phyloP scores from a whole-genome alignment of 768 basidiomycete genomes.

The Lanmaoa rubissima region DNA sequence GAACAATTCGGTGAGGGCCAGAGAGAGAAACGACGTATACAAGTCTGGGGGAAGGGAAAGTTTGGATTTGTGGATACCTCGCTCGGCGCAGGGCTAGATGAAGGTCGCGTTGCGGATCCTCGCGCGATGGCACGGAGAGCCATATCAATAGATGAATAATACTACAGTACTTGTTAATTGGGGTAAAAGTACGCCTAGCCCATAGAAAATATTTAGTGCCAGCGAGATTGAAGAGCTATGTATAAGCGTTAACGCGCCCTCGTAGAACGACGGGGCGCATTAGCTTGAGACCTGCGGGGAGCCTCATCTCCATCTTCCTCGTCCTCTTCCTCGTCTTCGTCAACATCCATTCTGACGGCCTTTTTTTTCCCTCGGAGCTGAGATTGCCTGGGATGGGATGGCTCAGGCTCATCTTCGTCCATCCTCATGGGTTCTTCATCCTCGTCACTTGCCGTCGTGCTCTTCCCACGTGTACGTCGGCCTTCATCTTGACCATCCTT shows the following conservation, averaged over 20 bases:
- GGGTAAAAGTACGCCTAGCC: constrained; percentile 10
- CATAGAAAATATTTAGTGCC: constrained; percentile 6
- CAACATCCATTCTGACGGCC: constrained; percentile 40
- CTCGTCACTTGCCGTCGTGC: constrained; percentile 36
- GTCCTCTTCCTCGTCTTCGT: constrained; percentile 43
- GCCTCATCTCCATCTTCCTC: constrained; percentile 24
- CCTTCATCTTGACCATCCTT: constrained; percentile 56
- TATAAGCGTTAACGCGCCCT: constrained; percentile 14
- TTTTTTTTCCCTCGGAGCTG: constrained; percentile 31
- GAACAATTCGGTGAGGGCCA: constrained; percentile 91
- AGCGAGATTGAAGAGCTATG: not conserved
- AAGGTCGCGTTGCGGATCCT: constrained; percentile 41
- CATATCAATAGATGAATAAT: constrained; percentile 27
- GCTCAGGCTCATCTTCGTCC: constrained; percentile 33
- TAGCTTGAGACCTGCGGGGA: constrained; percentile 19
- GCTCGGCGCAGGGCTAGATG: constrained; percentile 33
- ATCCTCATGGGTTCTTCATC: constrained; percentile 41
- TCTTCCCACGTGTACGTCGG: constrained; percentile 36
- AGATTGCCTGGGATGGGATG: constrained; percentile 31
- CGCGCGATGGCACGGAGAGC: constrained; percentile 12
- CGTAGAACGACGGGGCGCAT: constrained; percentile 19
- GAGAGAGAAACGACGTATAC: constrained; percentile 59
- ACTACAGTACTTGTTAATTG: constrained; percentile 21
- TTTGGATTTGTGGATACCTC: constrained; percentile 77
- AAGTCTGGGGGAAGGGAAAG: constrained; percentile 82